These are phyloP conservation scores for Glaciozyma martinii DNA, from an alignment of 768 basidiomycete genomes.

Conservation along the genomic window DNA sequence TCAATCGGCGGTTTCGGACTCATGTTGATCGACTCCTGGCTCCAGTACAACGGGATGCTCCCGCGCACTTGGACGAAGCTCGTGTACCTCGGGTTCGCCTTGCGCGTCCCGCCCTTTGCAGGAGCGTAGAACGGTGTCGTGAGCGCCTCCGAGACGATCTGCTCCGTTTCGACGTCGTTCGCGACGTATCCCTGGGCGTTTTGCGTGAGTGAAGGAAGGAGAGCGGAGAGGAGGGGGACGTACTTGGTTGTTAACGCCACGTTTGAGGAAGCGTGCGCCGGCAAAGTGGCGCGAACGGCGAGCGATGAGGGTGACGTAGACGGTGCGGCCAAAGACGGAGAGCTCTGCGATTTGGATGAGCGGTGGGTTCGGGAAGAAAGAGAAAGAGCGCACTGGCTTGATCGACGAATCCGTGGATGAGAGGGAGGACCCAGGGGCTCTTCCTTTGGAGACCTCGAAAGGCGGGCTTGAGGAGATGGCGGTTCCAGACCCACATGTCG, in stretches of 20 bases:
- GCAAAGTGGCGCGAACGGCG: constrained; percentile 90
- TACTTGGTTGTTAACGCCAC: constrained; percentile 90
- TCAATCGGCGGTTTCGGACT: constrained; percentile 91
- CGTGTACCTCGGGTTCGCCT: constrained; percentile 64
- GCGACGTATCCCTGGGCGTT: constrained; percentile 77
- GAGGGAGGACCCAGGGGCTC: constrained; percentile 76
- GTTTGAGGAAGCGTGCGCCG: constrained; percentile 84
- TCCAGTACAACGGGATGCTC: constrained; percentile 94
- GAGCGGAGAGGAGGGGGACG: constrained; percentile 4
- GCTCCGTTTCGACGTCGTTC: constrained; percentile 98
- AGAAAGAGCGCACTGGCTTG: constrained; percentile 74
- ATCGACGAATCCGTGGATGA: constrained; percentile 93
- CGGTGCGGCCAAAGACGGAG: constrained; percentile 74
- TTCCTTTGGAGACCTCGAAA: constrained; percentile 49
- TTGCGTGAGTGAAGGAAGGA: not conserved
- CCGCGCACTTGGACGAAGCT: constrained; percentile 91
- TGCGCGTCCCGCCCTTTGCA: not conserved
- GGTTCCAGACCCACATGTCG: constrained; percentile 91
- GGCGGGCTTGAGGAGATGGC: constrained; percentile 65
- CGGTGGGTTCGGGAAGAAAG: not conserved
- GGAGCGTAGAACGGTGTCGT: constrained; percentile 61
- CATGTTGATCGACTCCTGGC: constrained; percentile 79
- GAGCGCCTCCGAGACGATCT: constrained; percentile 82
- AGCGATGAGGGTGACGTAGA: constrained; percentile 92
- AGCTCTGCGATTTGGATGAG: constrained; percentile 52